A percentile compares a stretch with the other conserved stretches of the same genome.
Evolutionary conservation across 352 stramenopile genomes (phyloP).

Genomic region (Pythium grandisporangium): DNA sequence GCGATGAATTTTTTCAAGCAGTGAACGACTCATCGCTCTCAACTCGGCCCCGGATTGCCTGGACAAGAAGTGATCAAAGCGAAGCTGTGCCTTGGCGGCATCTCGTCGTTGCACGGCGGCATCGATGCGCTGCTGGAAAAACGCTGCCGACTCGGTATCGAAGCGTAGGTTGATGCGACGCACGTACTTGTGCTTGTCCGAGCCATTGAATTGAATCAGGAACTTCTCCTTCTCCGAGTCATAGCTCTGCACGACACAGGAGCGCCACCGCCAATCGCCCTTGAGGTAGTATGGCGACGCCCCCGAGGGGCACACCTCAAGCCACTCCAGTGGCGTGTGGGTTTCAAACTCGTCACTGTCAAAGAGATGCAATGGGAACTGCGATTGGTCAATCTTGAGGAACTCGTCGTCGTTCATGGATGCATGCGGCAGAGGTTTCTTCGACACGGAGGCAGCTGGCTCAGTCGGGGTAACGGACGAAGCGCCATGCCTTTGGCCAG

Average conservation of each 20-base stretch:
- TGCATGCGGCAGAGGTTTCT: too few relatives aligned
- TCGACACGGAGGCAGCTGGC: slow-evolving; percentile 1
- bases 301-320: slow-evolving; percentile 31
- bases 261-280: slow-evolving; percentile 78
- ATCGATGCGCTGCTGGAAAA: slow-evolving; percentile 73
- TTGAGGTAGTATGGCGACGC: slow-evolving; percentile 81
- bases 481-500: too few relatives aligned
- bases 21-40: slow-evolving; percentile 66
- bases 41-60: slow-evolving; percentile 67
- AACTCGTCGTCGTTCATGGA: slow-evolving; percentile 48
- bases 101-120: slow-evolving; percentile 53
- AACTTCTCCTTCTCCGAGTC: slow-evolving; percentile 59
- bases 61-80: slow-evolving; percentile 88
- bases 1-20: slow-evolving; percentile 77
- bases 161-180: slow-evolving; percentile 90
- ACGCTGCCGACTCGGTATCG: slow-evolving; percentile 52
- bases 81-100: slow-evolving; percentile 76
- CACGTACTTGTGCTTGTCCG: slow-evolving; percentile 82
- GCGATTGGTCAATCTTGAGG: slow-evolving; percentile 86
- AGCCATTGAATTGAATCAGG: slow-evolving; percentile 79
- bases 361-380: slow-evolving; percentile 87
- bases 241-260: slow-evolving; percentile 56
- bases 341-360: slow-evolving; percentile 84
- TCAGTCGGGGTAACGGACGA: too few relatives aligned
- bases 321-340: slow-evolving; percentile 63